phyloP scores from a whole-genome alignment of 148 eudicot species.

The Limonium bicolor region DNA sequence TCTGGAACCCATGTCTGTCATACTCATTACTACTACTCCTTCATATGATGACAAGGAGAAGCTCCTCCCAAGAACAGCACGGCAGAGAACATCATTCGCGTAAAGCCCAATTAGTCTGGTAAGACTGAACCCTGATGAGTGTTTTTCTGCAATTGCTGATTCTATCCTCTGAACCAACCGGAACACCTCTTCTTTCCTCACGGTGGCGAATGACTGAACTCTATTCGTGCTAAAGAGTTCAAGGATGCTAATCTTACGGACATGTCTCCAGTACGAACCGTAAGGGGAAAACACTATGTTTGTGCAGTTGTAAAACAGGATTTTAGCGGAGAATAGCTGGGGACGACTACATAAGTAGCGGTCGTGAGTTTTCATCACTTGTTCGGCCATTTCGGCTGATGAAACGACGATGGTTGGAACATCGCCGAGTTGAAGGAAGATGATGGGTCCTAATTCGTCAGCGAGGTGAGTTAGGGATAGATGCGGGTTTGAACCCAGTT shows the following conservation, averaged over 20 bases:
- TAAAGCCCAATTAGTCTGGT: slow-evolving; percentile 17
- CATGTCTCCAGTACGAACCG: slow-evolving; percentile 40
- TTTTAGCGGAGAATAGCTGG: slow-evolving; percentile 24
- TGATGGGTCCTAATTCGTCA: slow-evolving; percentile 27
- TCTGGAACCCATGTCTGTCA: slow-evolving; percentile 24
- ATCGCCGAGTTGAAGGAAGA: slow-evolving; percentile 31
- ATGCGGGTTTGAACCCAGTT: slow-evolving; percentile 31
- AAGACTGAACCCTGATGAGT: slow-evolving; percentile 10
- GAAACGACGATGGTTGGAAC: slow-evolving; percentile 34
- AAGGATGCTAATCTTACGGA: slow-evolving; percentile 26
- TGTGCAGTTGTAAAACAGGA: slow-evolving; percentile 32
- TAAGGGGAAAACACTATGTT: slow-evolving; percentile 36
- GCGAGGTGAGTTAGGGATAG: slow-evolving; percentile 20
- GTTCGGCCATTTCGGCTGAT: slow-evolving; percentile 27
- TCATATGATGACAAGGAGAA: too few relatives aligned
- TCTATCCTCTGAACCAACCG: slow-evolving; percentile 17
- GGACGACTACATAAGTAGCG: slow-evolving; percentile 24
- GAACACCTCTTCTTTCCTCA: slow-evolving; percentile 37
- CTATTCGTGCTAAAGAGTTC: slow-evolving; percentile 31
- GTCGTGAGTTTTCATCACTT: slow-evolving; percentile 39
- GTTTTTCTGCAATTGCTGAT: slow-evolving; percentile 6
- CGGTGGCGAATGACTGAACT: slow-evolving; percentile 25
- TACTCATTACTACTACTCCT: slow-evolving; percentile 32
- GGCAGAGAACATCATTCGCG: slow-evolving; percentile 33
- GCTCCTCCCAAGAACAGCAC: slow-evolving; percentile 26